Evolutionary conservation across 2,329 filamentous ascomycete species (phyloP).

Genomic region (Microdochium nivale): DNA sequence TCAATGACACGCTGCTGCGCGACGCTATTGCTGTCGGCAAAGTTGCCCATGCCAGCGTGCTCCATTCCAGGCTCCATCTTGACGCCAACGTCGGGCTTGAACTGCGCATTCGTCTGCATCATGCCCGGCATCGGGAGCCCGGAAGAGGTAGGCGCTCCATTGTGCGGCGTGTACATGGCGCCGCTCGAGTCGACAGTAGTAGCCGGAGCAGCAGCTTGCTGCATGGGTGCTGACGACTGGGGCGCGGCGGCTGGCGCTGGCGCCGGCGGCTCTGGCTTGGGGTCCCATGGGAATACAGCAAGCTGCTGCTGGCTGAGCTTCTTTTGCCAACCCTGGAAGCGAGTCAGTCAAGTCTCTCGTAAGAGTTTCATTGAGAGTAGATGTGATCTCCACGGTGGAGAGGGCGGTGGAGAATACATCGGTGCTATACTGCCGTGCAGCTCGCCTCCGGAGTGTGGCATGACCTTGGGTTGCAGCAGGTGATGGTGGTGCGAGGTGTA

Average conservation of each 20-base stretch:
- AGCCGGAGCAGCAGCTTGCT: constrained; percentile 7
- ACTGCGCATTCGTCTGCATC: constrained; percentile 16
- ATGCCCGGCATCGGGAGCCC: constrained; percentile 29
- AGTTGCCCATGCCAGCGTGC: constrained; percentile 26
- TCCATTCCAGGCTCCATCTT: constrained; percentile 39
- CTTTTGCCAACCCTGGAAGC: constrained; percentile 76
- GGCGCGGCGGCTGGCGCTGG: constrained; percentile 22
- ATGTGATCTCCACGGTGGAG: too few relatives aligned
- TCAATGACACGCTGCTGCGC: constrained; percentile 47
- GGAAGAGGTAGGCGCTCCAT: constrained; percentile 16
- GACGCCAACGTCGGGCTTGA: constrained; percentile 36
- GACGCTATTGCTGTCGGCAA: constrained; percentile 23
- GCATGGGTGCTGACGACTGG: constrained; percentile 11
- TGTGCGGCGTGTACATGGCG: constrained; percentile 11
- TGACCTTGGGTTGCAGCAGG: too few relatives aligned
- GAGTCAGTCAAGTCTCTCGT: constrained; percentile 7
- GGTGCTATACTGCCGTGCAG: too few relatives aligned
- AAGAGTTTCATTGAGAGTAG: background rate
- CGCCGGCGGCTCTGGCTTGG: constrained; percentile 57
- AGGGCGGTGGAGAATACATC: too few relatives aligned
- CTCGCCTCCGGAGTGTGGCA: too few relatives aligned
- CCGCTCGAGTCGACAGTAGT: background rate
- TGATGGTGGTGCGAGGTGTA: background rate
- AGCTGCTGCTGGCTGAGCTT: constrained; percentile 80
- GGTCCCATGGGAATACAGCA: constrained; percentile 92